Conservation (phyloP, 2,329 filamentous ascomycete genomes). For the Fusarium brevicatenulatum region DNA sequence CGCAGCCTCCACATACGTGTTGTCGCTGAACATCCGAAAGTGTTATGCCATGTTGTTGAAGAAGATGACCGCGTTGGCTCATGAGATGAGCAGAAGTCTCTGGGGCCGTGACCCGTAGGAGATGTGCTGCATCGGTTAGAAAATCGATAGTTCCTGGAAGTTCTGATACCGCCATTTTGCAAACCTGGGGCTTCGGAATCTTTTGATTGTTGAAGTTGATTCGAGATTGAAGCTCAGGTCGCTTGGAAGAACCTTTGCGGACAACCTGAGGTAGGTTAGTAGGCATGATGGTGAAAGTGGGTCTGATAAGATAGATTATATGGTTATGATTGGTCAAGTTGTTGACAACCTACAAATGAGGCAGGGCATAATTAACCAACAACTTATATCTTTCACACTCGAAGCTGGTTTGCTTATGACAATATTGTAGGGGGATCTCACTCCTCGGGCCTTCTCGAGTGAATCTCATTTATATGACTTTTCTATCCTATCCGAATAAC, state of each 20-base stretch:
- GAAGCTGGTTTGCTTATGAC: not conserved
- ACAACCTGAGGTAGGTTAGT: not conserved
- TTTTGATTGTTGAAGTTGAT: not conserved
- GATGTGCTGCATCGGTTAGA: constrained; percentile 68
- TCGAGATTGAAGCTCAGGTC: constrained; percentile 1
- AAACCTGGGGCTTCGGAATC: not conserved
- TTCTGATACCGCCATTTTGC: constrained; percentile 35
- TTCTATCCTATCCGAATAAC: not conserved
- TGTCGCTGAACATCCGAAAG: constrained; percentile 62
- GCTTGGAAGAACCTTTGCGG: constrained; percentile 24
- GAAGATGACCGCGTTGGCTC: constrained; percentile 61
- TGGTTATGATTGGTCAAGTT: constrained; percentile 5
- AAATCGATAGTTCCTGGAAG: constrained; percentile 52
- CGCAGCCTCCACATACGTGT: constrained; percentile 68
- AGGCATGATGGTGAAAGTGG: not conserved
- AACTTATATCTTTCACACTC: constrained; percentile 4
- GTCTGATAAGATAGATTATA: constrained; percentile 4
- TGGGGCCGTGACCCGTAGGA: constrained; percentile 63
- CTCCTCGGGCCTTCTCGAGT: not conserved
- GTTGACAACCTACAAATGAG: not conserved
- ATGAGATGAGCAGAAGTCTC: constrained; percentile 69
- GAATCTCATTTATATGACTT: not conserved
- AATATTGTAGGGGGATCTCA: not conserved
- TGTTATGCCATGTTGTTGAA: constrained; percentile 58
- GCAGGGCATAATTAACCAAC: not conserved